phyloP scores from a whole-genome alignment of 2,329 filamentous ascomycete genomes.

The Claviceps arundinis region DNA sequence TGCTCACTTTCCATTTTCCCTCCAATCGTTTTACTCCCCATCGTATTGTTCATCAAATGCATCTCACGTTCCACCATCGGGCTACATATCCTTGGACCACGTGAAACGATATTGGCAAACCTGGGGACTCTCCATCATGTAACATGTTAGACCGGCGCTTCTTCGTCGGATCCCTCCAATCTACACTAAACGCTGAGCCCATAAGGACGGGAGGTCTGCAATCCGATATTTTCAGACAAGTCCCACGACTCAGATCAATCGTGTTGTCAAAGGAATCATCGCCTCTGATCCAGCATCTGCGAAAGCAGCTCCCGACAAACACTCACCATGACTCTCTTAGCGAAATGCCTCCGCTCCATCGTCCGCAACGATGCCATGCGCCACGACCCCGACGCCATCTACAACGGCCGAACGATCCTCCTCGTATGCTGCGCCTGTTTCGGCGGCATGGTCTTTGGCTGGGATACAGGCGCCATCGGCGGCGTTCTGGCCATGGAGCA shows the following conservation, averaged over 20 bases:
- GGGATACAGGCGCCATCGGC: slow-evolving; percentile 52
- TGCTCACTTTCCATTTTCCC: background rate
- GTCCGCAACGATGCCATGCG: slow-evolving; percentile 62
- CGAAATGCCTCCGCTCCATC: slow-evolving; percentile 37
- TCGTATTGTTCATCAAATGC: background rate
- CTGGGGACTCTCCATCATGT: background rate
- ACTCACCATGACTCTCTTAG: slow-evolving; percentile 23
- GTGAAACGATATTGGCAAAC: background rate
- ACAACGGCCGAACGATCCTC: slow-evolving; percentile 55
- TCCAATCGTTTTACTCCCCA: background rate
- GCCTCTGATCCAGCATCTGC: background rate
- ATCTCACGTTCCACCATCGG: background rate
- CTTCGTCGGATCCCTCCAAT: too few relatives aligned
- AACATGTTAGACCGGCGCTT: too few relatives aligned
- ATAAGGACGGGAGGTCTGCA: too few relatives aligned
- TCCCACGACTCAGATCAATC: too few relatives aligned
- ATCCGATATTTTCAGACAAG: too few relatives aligned
- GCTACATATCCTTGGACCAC: background rate
- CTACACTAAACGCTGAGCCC: too few relatives aligned
- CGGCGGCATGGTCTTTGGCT: slow-evolving; percentile 43
- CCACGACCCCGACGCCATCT: slow-evolving; percentile 51
- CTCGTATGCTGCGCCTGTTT: slow-evolving; percentile 54
- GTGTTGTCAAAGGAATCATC: too few relatives aligned
- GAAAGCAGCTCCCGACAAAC: background rate
- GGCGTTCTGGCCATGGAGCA: slow-evolving; percentile 49